A percentile compares a stretch with the other conserved stretches of the same genome.
Conservation (phyloP, 768 basidiomycete species). For the Mrakia blollopis region DNA sequence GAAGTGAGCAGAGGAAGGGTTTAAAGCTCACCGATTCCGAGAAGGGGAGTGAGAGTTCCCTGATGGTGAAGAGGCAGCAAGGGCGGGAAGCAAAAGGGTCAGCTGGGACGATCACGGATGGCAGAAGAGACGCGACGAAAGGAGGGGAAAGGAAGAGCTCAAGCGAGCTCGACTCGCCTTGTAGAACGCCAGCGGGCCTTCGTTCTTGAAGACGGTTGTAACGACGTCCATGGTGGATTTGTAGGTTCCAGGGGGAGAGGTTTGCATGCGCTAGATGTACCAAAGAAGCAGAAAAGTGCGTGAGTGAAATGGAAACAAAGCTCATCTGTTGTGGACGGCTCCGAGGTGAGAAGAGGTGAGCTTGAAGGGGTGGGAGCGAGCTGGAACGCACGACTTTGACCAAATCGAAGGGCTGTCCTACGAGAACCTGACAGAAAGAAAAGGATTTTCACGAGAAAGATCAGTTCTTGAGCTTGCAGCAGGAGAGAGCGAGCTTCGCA, state of each 20-base stretch:
- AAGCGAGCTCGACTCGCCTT: constrained; percentile 55
- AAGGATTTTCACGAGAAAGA: constrained; percentile 55
- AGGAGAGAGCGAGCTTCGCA: too few relatives aligned
- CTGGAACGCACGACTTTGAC: constrained; percentile 69
- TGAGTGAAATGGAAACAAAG: background rate
- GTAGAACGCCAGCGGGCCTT: constrained; percentile 91
- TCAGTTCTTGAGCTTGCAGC: background rate
- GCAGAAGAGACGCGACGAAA: background rate
- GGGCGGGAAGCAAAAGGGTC: background rate
- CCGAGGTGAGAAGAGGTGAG: constrained; percentile 23
- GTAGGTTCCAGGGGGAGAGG: constrained; percentile 82
- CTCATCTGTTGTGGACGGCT: background rate
- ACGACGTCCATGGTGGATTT: constrained; percentile 82
- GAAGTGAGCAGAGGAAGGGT: background rate
- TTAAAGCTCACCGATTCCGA: constrained; percentile 64
- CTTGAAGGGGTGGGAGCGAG: background rate
- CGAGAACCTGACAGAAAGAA: constrained; percentile 46
- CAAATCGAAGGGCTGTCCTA: constrained; percentile 93
- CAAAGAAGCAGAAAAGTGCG: background rate
- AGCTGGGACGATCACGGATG: background rate
- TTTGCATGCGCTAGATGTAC: constrained; percentile 76
- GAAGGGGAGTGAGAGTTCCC: constrained; percentile 83
- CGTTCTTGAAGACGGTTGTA: constrained; percentile 79
- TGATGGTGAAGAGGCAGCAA: constrained; percentile 40
- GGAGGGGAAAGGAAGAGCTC: background rate